Evolutionary conservation across 2,329 filamentous ascomycete genomes (phyloP), one percentile per base, ranked within the genome.

Genomic region (Pseudofabraea citricarpa): DNA sequence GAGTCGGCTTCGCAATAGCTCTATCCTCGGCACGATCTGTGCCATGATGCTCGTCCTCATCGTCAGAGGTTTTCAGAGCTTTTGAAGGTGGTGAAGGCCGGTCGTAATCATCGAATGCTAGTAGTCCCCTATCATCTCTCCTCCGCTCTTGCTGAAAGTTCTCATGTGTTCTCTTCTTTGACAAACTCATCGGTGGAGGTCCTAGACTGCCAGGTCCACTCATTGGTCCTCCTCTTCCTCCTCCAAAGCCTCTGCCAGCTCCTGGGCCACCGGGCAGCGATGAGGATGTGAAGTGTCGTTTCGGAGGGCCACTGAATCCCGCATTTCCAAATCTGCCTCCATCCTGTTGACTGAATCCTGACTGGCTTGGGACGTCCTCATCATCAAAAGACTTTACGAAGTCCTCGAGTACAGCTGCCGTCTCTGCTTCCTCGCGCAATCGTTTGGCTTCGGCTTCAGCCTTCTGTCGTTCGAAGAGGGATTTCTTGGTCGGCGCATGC

Each of bases 381-480:
- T 74, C 71, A 20, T 81, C 82, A 56, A 87, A 87, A 43, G 77
- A 89, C 65, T 91, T 91, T 44, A 93, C 80, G 54, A 95, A 95
- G 52, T 91, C 88, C 55, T 89, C 81, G 63, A 90, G 87, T 1
- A 90, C 88, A 19, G 88, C 89, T 18, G 86, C 87, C 6, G 87
- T 94, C 67, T 95, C 90, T 53, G 85, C 88, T 57, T 85, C 85
- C 64, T 95, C 90, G 53, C 88, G 79, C 54, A 79, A 76, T 46
- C 87, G 83, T 68, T 95, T 95, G 19, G 88, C 89, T 70, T 95
- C 89, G 44, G 87, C 87, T 62, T 95, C 89, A 47, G 87, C 87
- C 64, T 87, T 89, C 63, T 94, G 87, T 56, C 84, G 83, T 68
- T 95, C 90, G 62, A 94, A 95, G 20, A 85, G 75, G 16, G 89